Evolutionary conservation across 2,329 filamentous ascomycete species (phyloP), one percentile per base, ranked within the genome.

Genomic region (Neofusicoccum parvum): DNA sequence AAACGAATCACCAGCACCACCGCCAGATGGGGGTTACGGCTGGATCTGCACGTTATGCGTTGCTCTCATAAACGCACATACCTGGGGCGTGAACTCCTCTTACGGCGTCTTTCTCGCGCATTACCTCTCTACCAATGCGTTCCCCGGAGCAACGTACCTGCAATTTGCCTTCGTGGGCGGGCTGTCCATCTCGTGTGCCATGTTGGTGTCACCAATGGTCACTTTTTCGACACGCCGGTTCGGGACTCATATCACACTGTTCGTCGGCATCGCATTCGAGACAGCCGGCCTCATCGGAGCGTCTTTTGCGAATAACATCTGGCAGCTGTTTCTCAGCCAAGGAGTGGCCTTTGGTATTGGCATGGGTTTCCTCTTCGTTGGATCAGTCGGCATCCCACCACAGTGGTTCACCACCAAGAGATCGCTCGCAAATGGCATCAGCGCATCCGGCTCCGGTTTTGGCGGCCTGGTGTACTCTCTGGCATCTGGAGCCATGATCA

Each of bases 401-500:
- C 77, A 80, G 58, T 80, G 79, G 78, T 80, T 80, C 66, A 51
- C 64, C 5, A 72, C 67, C 11, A 69, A 69, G 32, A 68, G 78
- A 3, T 74, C 72, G 37, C 68, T 80, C 2, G 78, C 77, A 3
- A 76, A 72, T 11, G 78, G 78, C 1, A 71, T 80, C 45, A 69
- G 71, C 5, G 67, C 70, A 9, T 71, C 74, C 4, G 78, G 78
- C 0, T 71, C 74, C 3, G 78, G 78, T 0, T 69, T 75, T 4
- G 77, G 78, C 0, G 78, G 77, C 0, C 48, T 77, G 49, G 41
- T 51, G 12, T 64, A 54, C 50, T 20, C 12, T 68, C 72, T 4
- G 75, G 78, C 74, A 1, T 72, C 73, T 1, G 70, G 68, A 6
- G 67, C 69, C 10, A 72, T 74, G 69, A 76, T 78, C 48, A 66